Evolutionary conservation across 2,329 filamentous ascomycete species (phyloP), one percentile per base, ranked within the genome.

Genomic region (Colletotrichum graminicola): DNA sequence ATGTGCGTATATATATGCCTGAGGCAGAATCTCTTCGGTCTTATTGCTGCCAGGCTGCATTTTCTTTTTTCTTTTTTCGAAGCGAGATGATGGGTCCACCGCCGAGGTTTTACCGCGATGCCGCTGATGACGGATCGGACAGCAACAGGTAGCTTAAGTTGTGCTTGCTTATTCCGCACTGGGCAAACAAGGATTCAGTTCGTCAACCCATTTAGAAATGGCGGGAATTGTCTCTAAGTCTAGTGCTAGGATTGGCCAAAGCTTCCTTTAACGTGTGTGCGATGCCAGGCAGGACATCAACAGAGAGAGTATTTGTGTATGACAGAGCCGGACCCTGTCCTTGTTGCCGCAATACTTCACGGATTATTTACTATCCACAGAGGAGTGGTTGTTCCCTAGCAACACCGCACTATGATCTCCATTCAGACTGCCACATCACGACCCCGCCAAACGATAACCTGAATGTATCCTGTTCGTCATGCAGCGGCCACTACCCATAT

Each of bases 1-100:
- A 14, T 39, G 12, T 39, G 36, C 12, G 4, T 39, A 2, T 3
- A 0, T 3, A 0, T 11, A 10, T 23, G 55, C 55, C 61, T 67
- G 32, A 67, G 62, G 67, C 67, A 62, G 12, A 11, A 34, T 34
- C 1, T 29, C 12, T 10, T 52, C 14, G 2, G 8, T 10, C 6
- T 18, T 32, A 16, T 29, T 52, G 26, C 6, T 32, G 16, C 23
- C 47, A 7, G 23, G 21, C 45, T 14, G 45, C 43, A n/a, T 10
- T 45, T 45, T 14, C 14, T 49, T n/a, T 11, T 23, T 49, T 29
- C 8, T 21, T 26, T 21, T 49, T 51, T 18, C 41, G 67, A 62
- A 67, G 64, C 67, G 67, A 71, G 57, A 71, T 67, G 32, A 67
- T 29, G 14, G 14, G 57, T 32, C 67, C 57, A 62, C 57, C 23